Conservation (phyloP, 768 basidiomycete genomes). For the Piloderma croceum region DNA sequence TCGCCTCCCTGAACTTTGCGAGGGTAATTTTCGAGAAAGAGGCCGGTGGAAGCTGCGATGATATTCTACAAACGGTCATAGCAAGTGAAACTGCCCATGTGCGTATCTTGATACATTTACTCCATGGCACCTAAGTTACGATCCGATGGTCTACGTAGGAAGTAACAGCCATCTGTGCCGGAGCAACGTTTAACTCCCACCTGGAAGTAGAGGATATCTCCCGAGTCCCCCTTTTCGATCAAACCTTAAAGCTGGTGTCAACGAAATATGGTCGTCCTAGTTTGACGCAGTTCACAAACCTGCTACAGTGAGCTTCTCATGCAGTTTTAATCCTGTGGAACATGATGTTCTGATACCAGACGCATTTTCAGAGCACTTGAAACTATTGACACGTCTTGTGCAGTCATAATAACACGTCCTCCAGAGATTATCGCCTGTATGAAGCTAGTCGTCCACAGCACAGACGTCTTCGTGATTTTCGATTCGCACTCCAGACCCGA, state of each 20-base stretch:
- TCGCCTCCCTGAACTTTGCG: slow-evolving; percentile 63
- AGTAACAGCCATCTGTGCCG: slow-evolving; percentile 50
- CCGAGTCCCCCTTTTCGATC: slow-evolving; percentile 44
- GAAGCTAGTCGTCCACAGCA: slow-evolving; percentile 59
- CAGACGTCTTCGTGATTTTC: slow-evolving; percentile 53
- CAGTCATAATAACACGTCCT: slow-evolving; percentile 60
- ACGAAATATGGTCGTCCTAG: slow-evolving; percentile 35
- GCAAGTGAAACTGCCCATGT: slow-evolving; percentile 34
- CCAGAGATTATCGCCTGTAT: too few species aligned
- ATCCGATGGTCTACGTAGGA: too few species aligned
- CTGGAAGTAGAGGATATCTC: slow-evolving; percentile 55
- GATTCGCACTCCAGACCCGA: slow-evolving; percentile 62
- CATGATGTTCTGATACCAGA: too few species aligned
- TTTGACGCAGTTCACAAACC: slow-evolving; percentile 31
- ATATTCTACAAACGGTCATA: slow-evolving; percentile 30
- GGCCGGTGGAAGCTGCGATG: slow-evolving; percentile 22
- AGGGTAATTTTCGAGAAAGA: slow-evolving; percentile 41
- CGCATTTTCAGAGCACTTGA: slow-evolving; percentile 24
- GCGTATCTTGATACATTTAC: too few species aligned
- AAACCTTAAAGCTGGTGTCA: slow-evolving; percentile 29
- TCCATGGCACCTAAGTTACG: too few species aligned
- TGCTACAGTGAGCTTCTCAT: too few species aligned
- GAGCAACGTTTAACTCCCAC: slow-evolving; percentile 48
- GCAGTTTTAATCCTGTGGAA: too few species aligned
- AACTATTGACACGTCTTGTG: slow-evolving; percentile 26